These are phyloP conservation scores for Eustoma russellianum DNA, from an alignment of 257 asterid genomes.

Conservation along the genomic window DNA sequence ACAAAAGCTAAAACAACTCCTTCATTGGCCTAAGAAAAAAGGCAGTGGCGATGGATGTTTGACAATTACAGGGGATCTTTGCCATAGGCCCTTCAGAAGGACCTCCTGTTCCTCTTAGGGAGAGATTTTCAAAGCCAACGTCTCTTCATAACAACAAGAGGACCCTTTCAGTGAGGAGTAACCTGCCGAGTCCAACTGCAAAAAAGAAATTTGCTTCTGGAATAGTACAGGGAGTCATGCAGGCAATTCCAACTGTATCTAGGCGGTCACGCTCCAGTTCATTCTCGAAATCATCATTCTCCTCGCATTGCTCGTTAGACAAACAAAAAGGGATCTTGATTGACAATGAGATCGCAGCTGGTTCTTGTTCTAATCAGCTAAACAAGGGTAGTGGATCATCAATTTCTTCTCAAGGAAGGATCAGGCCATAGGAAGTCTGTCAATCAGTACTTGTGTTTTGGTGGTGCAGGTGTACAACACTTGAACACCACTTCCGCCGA, in stretches of 20 bases:
- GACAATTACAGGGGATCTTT: conserved; percentile 17
- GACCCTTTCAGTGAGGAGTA: conserved; percentile 54
- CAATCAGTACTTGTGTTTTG: conserved; percentile 68
- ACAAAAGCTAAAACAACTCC: conserved; percentile 44
- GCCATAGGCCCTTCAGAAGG: conserved; percentile 19
- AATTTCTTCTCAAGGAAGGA: conserved; percentile 22
- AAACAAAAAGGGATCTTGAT: conserved; percentile 29
- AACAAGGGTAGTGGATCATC: conserved; percentile 18
- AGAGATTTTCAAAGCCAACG: conserved; percentile 53
- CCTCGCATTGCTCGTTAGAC: conserved; percentile 56
- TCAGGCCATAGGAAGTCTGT: conserved; percentile 32
- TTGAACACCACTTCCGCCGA: conserved; percentile 17
- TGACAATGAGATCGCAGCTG: conserved; percentile 35
- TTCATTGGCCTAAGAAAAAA: conserved; percentile 62
- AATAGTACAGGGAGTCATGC: conserved; percentile 59
- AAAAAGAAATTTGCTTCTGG: conserved; percentile 77
- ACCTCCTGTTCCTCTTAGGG: conserved; percentile 58
- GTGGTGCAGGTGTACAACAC: conserved; percentile 25
- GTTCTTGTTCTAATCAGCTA: conserved; percentile 24
- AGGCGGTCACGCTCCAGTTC: conserved; percentile 73
- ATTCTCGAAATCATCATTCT: conserved; percentile 49
- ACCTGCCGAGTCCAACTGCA: conserved; percentile 54
- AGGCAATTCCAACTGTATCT: conserved; percentile 33
- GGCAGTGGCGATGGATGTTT: conserved; percentile 24
- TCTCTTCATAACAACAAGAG: conserved; percentile 56